phyloP scores from a whole-genome alignment of 495 filamentous ascomycete species.

The Xylaria nigripes region DNA sequence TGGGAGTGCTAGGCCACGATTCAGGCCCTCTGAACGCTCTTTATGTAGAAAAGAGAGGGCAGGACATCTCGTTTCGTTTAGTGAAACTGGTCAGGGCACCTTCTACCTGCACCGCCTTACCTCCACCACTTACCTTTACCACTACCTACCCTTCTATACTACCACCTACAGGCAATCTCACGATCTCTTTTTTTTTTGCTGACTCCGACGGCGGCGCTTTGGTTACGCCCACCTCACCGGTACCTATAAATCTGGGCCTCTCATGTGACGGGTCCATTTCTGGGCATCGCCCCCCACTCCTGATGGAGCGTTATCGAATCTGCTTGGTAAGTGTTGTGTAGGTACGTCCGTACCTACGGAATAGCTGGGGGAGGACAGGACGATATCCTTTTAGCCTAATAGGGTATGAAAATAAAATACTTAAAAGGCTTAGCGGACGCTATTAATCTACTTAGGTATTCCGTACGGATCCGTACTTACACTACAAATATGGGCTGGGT shows the following conservation, averaged over 20 bases:
- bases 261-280: slow-evolving; percentile 10
- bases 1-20: too few relatives aligned
- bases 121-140: slow-evolving; percentile 8
- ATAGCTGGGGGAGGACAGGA: too few relatives aligned
- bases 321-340: too few relatives aligned
- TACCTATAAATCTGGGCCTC: background rate
- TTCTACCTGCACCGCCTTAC: background rate
- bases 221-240: background rate
- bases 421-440: too few relatives aligned
- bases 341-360: too few relatives aligned
- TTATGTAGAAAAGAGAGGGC: background rate
- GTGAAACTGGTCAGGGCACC: background rate
- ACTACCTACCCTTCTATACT: too few relatives aligned
- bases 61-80: background rate
- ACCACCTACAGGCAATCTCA: slow-evolving; percentile 23
- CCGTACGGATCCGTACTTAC: too few relatives aligned
- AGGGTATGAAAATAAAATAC: too few relatives aligned
- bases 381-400: too few relatives aligned
- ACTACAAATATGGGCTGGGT: too few relatives aligned
- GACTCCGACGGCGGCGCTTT: slow-evolving; percentile 11
- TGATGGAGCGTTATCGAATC: background rate
- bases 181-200: slow-evolving; percentile 19
- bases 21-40: background rate
- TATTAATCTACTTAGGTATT: too few relatives aligned
- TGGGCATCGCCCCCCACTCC: background rate